Percentiles rank a stretch among this genome's conserved stretches.
Conservation (phyloP, 2,329 filamentous ascomycete species). For the Parasarocladium wereldwijsianum region DNA sequence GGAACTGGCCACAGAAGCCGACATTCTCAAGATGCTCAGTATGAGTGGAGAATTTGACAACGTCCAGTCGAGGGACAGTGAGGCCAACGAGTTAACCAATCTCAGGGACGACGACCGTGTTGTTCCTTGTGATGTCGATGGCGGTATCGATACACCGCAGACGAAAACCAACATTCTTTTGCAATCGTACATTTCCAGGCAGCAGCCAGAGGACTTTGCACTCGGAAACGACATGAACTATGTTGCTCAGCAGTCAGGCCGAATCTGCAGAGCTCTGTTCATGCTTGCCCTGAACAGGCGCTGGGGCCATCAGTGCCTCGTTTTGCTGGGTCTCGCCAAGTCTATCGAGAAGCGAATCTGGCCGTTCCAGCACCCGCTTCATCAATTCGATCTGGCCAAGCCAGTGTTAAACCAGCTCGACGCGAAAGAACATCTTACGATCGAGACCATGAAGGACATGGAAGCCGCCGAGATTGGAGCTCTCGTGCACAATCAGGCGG, state of each 20-base stretch:
- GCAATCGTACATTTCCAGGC: conserved; percentile 84
- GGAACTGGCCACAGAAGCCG: conserved; percentile 71
- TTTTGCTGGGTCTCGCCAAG: conserved; percentile 83
- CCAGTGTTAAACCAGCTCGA: conserved; percentile 76
- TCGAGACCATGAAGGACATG: conserved; percentile 86
- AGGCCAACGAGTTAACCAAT: conserved; percentile 70
- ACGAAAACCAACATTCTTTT: conserved; percentile 92
- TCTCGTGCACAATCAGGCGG: conserved; percentile 79
- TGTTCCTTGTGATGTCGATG: conserved; percentile 65
- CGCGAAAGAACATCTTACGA: conserved; percentile 58
- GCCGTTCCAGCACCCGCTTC: conserved; percentile 87
- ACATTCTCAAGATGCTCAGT: conserved; percentile 90
- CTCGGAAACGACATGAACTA: conserved; percentile 85
- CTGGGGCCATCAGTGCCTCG: conserved; percentile 91
- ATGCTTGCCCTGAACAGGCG: conserved; percentile 93
- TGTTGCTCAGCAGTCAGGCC: conserved; percentile 85
- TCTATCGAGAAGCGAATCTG: conserved; percentile 94
- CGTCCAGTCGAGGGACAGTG: conserved; percentile 79
- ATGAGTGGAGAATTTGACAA: conserved; percentile 98
- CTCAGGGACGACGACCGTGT: conserved; percentile 47
- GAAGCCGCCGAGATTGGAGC: conserved; percentile 78
- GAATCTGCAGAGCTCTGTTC: conserved; percentile 88
- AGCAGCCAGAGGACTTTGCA: conserved; percentile 83
- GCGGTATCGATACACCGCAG: conserved; percentile 56
- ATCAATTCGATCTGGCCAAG: conserved; percentile 83